phyloP scores from a whole-genome alignment of 345 rosid genomes.

The Melaleuca alternifolia region DNA sequence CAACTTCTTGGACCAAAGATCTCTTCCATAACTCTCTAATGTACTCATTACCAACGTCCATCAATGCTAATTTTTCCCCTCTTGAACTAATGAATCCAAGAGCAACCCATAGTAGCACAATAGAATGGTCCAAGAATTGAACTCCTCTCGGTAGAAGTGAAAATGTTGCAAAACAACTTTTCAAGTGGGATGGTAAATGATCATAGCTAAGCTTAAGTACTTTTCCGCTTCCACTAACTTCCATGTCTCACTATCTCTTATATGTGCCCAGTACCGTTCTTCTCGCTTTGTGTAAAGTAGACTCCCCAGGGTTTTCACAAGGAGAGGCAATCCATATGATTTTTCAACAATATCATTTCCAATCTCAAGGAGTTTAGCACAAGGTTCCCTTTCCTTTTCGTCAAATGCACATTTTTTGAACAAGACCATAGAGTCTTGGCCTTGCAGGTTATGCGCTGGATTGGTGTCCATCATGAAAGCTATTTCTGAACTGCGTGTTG shows the following conservation, averaged over 20 bases:
- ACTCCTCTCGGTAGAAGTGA: background rate
- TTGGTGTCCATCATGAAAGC: background rate
- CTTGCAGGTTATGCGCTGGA: fast-evolving
- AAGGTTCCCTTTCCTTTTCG: background rate
- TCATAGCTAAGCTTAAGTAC: background rate
- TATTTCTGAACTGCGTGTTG: background rate
- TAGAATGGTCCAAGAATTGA: background rate
- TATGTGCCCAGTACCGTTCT: fast-evolving
- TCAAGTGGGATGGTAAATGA: background rate
- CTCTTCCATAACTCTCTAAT: background rate
- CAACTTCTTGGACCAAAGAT: background rate
- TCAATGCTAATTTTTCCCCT: fast-evolving
- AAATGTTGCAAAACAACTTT: background rate
- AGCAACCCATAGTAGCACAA: background rate
- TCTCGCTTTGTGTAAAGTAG: fast-evolving
- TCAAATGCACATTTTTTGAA: background rate
- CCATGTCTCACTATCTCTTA: background rate
- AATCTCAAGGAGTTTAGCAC: background rate
- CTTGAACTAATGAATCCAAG: background rate
- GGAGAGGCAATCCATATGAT: background rate
- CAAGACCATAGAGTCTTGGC: background rate
- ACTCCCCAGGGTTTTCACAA: background rate
- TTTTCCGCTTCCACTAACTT: fast-evolving
- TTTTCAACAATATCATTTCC: background rate
- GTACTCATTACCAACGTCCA: fast-evolving